Conservation (phyloP, 1,284 basidiomycete genomes). For the Inonotus hispidus region DNA sequence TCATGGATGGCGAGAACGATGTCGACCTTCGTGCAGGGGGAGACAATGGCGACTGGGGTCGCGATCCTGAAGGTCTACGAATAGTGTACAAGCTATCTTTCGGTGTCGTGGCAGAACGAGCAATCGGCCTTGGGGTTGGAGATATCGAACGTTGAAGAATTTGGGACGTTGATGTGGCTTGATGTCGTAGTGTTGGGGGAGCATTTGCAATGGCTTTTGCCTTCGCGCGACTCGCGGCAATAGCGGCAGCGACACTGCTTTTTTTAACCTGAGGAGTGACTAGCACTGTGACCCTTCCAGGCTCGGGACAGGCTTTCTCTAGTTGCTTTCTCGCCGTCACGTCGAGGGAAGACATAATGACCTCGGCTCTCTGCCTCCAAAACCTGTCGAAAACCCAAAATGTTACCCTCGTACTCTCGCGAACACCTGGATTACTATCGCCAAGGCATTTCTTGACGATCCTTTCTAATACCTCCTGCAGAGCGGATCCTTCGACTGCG, state of each 20-base stretch:
- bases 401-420: slow-evolving; percentile 64
- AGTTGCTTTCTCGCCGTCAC: slow-evolving; percentile 71
- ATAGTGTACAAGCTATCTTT: slow-evolving; percentile 38
- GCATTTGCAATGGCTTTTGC: slow-evolving; percentile 77
- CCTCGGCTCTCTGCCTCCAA: slow-evolving; percentile 67
- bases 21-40: slow-evolving; percentile 22
- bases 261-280: slow-evolving; percentile 55
- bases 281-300: slow-evolving; percentile 35
- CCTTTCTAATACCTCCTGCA: slow-evolving; percentile 67
- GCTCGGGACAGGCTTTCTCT: slow-evolving; percentile 75
- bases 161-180: slow-evolving; percentile 65
- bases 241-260: slow-evolving; percentile 72
- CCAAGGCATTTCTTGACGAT: slow-evolving; percentile 64
- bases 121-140: slow-evolving; percentile 26
- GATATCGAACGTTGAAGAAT: slow-evolving; percentile 36
- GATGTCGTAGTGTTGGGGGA: slow-evolving; percentile 69
- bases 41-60: slow-evolving; percentile 38
- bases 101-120: slow-evolving; percentile 27
- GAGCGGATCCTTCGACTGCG: slow-evolving; percentile 60
- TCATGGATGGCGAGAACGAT: slow-evolving; percentile 20
- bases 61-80: slow-evolving; percentile 30
- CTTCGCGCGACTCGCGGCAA: slow-evolving; percentile 78
- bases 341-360: slow-evolving; percentile 70
- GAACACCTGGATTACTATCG: slow-evolving; percentile 79
- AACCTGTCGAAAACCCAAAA: slow-evolving; percentile 81